phyloP scores from a whole-genome alignment of 2,329 filamentous ascomycete species.

The Ophiostoma perfectum region DNA sequence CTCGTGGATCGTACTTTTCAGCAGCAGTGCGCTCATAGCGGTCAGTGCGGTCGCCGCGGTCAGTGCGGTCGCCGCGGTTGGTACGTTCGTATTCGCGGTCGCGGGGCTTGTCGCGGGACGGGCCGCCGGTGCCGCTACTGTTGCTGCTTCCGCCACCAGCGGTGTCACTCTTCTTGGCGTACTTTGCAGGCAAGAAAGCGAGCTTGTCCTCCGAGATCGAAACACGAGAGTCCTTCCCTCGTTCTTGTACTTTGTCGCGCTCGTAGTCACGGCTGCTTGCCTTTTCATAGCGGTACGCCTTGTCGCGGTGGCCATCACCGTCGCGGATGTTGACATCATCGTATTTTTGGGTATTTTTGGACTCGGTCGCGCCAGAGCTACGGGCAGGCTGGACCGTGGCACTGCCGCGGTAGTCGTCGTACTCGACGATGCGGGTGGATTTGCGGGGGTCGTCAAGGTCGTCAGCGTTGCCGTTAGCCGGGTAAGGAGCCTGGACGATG shows the following conservation, averaged over 20 bases:
- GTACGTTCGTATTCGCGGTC: conserved; percentile 17
- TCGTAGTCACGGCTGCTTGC: conserved; percentile 33
- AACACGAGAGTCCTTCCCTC: conserved; percentile 32
- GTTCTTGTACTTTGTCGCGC: conserved; percentile 28
- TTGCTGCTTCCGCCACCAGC: conserved; percentile 3
- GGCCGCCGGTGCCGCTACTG: neutral
- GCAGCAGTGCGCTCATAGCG: conserved; percentile 7
- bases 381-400: conserved; percentile 27
- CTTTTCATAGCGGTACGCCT: conserved; percentile 29
- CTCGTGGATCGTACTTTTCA: conserved; percentile 11
- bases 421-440: conserved; percentile 32
- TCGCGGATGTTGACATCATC: conserved; percentile 32
- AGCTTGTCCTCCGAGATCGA: conserved; percentile 36
- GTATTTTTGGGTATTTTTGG: conserved; percentile 35
- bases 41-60: neutral
- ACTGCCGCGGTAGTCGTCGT: conserved; percentile 30
- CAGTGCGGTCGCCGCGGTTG: neutral
- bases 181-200: conserved; percentile 46
- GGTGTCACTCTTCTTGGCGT: conserved; percentile 34
- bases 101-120: conserved; percentile 26
- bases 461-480: conserved; percentile 34
- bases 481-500: conserved; percentile 43
- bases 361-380: conserved; percentile 25
- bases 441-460: conserved; percentile 31
- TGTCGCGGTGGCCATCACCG: conserved; percentile 29